Percentiles rank a stretch among this genome's conserved stretches.
Conservation (phyloP, 345 rosid species). For the Hibiscus tridactylites region DNA sequence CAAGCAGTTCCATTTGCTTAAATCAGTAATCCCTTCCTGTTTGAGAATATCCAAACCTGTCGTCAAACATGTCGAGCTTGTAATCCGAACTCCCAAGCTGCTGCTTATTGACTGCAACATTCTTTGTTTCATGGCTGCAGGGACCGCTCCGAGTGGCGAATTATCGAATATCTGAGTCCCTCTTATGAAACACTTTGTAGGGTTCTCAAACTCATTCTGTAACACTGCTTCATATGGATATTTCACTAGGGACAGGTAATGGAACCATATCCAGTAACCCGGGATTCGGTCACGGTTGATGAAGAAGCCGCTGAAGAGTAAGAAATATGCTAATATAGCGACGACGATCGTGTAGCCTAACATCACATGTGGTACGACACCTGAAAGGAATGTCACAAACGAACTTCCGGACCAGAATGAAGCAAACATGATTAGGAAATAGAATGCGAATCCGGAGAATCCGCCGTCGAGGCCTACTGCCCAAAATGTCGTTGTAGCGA, state of each 20-base stretch:
- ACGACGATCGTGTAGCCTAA: slow-evolving; percentile 88
- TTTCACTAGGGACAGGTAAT: slow-evolving; percentile 79
- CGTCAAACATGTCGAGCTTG: too few species aligned
- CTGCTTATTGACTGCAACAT: too few species aligned
- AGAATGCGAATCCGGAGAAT: slow-evolving; percentile 56
- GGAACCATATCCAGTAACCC: slow-evolving; percentile 91
- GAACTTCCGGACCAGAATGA: slow-evolving; percentile 95
- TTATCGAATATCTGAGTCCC: slow-evolving; percentile 24
- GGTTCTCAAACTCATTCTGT: slow-evolving; percentile 67
- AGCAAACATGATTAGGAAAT: slow-evolving; percentile 58
- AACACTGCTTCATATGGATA: slow-evolving; percentile 86
- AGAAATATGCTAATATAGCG: slow-evolving; percentile 80
- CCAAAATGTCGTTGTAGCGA: slow-evolving; percentile 66
- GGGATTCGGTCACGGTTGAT: slow-evolving; percentile 85
- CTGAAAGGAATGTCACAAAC: slow-evolving; percentile 85
- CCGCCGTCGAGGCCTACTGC: slow-evolving; percentile 97
- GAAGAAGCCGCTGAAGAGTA: slow-evolving; percentile 92
- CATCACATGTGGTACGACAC: slow-evolving; percentile 84
- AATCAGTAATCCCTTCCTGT: too few species aligned
- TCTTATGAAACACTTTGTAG: slow-evolving; percentile 56
- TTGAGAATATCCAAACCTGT: too few species aligned
- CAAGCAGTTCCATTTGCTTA: too few species aligned
- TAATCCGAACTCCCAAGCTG: too few species aligned
- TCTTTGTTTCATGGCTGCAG: too few species aligned
- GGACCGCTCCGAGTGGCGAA: too few species aligned